Percentiles rank a stretch among this genome's conserved stretches.
Evolutionary conservation across 257 asterid genomes (phyloP).

Genomic region (Solanum dulcamara): DNA sequence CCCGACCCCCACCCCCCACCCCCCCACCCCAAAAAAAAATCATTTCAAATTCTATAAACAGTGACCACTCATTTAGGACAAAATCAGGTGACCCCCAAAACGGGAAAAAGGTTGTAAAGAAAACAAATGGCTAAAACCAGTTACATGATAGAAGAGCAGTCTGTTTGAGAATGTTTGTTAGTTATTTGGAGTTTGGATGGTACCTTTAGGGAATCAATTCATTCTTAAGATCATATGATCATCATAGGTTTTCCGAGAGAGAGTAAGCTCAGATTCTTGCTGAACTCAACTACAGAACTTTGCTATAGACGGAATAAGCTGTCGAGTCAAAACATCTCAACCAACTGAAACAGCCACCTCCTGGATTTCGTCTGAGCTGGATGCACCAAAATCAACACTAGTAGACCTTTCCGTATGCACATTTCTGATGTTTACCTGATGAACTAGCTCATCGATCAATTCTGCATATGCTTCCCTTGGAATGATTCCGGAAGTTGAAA

Average conservation of each 20-base stretch:
- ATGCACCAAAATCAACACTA: neutral
- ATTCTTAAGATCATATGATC: neutral
- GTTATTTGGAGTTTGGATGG: neutral
- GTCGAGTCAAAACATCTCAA: neutral
- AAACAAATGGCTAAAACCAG: neutral
- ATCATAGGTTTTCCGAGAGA: neutral
- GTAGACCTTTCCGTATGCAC: neutral
- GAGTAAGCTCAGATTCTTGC: neutral
- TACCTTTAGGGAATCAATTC: neutral
- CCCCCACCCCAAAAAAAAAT: neutral
- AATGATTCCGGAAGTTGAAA: slow-evolving; percentile 23
- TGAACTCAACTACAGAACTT: neutral
- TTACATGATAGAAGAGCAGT: neutral
- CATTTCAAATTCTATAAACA: neutral
- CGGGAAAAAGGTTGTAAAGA: neutral
- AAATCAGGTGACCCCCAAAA: neutral
- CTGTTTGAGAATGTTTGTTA: neutral
- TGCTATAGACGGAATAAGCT: neutral
- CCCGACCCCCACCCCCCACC: too few relatives aligned
- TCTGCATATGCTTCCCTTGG: slow-evolving; percentile 13
- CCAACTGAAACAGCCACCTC: slow-evolving; percentile 16
- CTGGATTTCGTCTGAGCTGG: slow-evolving; percentile 7
- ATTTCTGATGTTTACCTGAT: neutral
- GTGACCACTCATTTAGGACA: neutral
- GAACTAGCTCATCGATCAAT: neutral